Evolutionary conservation across 768 basidiomycete species (phyloP), one percentile per base, ranked within the genome.

Genomic region (Naematelia aurantialba): DNA sequence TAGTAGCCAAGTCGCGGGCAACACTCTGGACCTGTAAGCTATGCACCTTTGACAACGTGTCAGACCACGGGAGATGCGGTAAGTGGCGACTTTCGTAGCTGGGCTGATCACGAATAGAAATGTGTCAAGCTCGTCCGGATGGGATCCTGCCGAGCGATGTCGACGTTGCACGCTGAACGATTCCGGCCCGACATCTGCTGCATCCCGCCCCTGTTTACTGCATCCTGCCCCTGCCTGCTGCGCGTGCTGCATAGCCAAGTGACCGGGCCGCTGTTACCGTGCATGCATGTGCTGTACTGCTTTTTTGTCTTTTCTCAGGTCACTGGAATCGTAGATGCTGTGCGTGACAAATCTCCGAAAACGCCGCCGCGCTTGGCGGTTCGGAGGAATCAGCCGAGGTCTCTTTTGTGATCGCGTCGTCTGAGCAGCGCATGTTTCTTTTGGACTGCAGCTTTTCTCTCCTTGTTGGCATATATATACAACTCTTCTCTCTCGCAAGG

Each of bases 11-110:
- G n/a, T n/a, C n/a, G n/a, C n/a, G n/a, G n/a, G n/a, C n/a, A n/a
- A n/a, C n/a, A n/a, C n/a, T n/a, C n/a, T 74, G 72, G 72, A 48
- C 45, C n/a, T 74, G 72, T 48, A 34, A 45, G 21, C 13, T 67
- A 3, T 74, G 72, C 47, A 74, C 72, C 3, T 68, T 52, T 34
- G 44, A 55, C 47, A 71, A 71, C 42, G 5, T 64, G 5, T 21
- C 39, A n/a, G 67, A 68, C 56, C 63, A 67, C 24, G 64, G 64
- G 4, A 52, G 66, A 45, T 71, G 69, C 31, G 69, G 69, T 71
- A 56, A 60, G 69, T 67, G 19, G 4, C 10, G 30, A 10, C 24
- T 53, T 45, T 14, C 24, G 44, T 25, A 26, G 22, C 5, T 4
- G 10, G 22, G 59, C 52, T 60, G 60, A 65, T 30, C 19, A 19